A percentile compares a stretch with the other conserved stretches of the same genome.
Evolutionary conservation across 106 monocot genomes (phyloP).

Genomic region (Dendrobium catenatum): DNA sequence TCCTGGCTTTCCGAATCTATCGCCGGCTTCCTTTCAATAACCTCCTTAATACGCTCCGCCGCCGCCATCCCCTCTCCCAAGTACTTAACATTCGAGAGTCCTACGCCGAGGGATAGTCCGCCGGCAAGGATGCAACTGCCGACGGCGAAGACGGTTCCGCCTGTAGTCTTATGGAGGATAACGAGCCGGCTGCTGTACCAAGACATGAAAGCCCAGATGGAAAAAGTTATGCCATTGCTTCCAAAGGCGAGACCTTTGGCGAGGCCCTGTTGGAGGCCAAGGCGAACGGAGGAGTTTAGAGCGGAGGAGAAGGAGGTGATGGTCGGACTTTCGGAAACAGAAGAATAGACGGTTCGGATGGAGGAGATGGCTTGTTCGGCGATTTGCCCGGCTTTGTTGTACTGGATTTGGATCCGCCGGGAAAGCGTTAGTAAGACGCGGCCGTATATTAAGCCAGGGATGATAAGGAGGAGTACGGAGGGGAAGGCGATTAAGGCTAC

Average conservation of each 20-base stretch:
- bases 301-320: conserved; percentile 55
- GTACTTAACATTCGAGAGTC: conserved; percentile 77
- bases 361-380: conserved; percentile 80
- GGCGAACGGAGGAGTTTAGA: conserved; percentile 48
- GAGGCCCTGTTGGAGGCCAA: conserved; percentile 62
- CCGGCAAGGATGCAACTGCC: conserved; percentile 52
- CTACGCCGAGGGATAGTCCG: conserved; percentile 70
- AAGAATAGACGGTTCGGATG: conserved; percentile 70
- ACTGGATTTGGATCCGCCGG: conserved; percentile 40
- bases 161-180: conserved; percentile 53
- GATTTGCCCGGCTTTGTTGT: conserved; percentile 45
- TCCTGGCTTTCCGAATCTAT: conserved; percentile 59
- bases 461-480: conserved; percentile 41
- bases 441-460: conserved; percentile 59
- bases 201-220: conserved; percentile 64
- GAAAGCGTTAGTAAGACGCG: conserved; percentile 44
- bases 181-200: conserved; percentile 84
- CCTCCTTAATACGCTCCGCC: conserved; percentile 49
- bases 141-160: conserved; percentile 72
- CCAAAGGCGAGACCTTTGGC: conserved; percentile 78
- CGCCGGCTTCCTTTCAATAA: conserved; percentile 48
- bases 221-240: conserved; percentile 63
- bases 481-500: conserved; percentile 53
- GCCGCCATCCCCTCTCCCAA: conserved; percentile 74
- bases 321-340: conserved; percentile 52